Evolutionary conservation across 805 yeast genomes (phyloP).

Genomic region (Metschnikowia henanensis): DNA sequence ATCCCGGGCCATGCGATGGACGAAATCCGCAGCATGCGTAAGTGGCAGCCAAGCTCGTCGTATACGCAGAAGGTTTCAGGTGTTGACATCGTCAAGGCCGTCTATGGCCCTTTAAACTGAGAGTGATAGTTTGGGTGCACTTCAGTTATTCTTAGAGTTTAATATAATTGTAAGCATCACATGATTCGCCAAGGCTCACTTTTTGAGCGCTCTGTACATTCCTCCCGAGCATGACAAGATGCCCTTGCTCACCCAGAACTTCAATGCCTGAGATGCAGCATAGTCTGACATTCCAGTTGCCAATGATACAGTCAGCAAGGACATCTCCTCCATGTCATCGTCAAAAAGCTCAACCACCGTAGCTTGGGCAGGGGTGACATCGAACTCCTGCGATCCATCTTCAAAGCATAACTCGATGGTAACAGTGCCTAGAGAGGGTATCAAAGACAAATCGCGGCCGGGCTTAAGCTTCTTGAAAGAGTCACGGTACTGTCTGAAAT

Average conservation of each 20-base stretch:
- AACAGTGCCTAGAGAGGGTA: conserved; percentile 63
- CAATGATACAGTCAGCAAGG: conserved; percentile 24
- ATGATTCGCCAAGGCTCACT: background rate
- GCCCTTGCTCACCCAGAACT: conserved; percentile 65
- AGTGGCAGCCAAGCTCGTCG: conserved; percentile 62
- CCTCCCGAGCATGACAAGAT: conserved; percentile 37
- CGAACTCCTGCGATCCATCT: conserved; percentile 26
- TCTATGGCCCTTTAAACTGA: conserved; percentile 45
- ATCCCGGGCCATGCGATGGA: conserved; percentile 93
- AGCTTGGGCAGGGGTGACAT: conserved; percentile 72
- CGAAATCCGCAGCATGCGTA: conserved; percentile 77
- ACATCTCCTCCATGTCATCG: conserved; percentile 30
- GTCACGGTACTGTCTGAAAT: conserved; percentile 44
- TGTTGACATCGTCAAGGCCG: conserved; percentile 63
- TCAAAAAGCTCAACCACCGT: conserved; percentile 54
- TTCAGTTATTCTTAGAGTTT: background rate
- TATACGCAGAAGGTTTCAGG: conserved; percentile 70
- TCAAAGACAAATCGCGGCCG: conserved; percentile 58
- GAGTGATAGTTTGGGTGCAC: no score
- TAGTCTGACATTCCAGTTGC: conserved; percentile 22
- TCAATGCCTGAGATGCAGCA: conserved; percentile 30
- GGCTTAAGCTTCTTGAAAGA: conserved; percentile 45
- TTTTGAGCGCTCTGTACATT: conserved; percentile 5
- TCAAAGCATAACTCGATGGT: conserved; percentile 50
- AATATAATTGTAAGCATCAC: no score